Evolutionary conservation across 495 filamentous ascomycete species (phyloP).

Genomic region (Recurvomyces mirabilis): DNA sequence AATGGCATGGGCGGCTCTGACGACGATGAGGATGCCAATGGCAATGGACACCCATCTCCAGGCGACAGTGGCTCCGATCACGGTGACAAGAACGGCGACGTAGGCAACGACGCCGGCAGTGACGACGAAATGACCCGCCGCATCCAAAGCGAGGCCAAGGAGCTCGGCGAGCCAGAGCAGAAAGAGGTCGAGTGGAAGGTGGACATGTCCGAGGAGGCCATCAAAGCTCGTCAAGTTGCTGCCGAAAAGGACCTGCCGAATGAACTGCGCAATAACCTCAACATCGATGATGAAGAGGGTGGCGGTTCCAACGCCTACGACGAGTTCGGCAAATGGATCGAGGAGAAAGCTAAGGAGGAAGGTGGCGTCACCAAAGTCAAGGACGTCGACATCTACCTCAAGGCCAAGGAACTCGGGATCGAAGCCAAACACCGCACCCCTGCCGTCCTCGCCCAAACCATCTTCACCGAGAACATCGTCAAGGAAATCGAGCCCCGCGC

Average conservation of each 20-base stretch:
- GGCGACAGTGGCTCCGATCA: conserved; percentile 68
- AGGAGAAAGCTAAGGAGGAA: conserved; percentile 56
- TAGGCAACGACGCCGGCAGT: conserved; percentile 62
- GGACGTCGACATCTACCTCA: conserved; percentile 84
- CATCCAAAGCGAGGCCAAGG: conserved; percentile 73
- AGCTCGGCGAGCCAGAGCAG: conserved; percentile 56
- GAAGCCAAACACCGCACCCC: conserved; percentile 90
- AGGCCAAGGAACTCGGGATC: conserved; percentile 92
- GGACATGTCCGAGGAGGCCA: conserved; percentile 86
- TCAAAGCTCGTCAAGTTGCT: conserved; percentile 83
- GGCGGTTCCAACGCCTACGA: conserved; percentile 75
- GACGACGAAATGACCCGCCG: conserved; percentile 87
- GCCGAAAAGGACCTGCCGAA: conserved; percentile 46
- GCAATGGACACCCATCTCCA: conserved; percentile 39
- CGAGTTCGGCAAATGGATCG: conserved; percentile 85
- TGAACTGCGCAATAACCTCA: conserved; percentile 82
- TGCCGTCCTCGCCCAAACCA: conserved; percentile 79
- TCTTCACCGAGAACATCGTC: conserved; percentile 83
- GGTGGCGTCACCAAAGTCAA: conserved; percentile 64
- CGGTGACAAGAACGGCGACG: conserved; percentile 61
- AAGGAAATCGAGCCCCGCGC: conserved; percentile 76
- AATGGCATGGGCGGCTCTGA: conserved; percentile 60
- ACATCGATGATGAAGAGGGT: conserved; percentile 74
- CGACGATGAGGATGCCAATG: conserved; percentile 52
- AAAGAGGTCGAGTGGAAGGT: conserved; percentile 90